Percentiles rank a stretch among this genome's conserved stretches.
phyloP scores from a whole-genome alignment of 768 basidiomycete genomes.

The Termitomyces titanicus region DNA sequence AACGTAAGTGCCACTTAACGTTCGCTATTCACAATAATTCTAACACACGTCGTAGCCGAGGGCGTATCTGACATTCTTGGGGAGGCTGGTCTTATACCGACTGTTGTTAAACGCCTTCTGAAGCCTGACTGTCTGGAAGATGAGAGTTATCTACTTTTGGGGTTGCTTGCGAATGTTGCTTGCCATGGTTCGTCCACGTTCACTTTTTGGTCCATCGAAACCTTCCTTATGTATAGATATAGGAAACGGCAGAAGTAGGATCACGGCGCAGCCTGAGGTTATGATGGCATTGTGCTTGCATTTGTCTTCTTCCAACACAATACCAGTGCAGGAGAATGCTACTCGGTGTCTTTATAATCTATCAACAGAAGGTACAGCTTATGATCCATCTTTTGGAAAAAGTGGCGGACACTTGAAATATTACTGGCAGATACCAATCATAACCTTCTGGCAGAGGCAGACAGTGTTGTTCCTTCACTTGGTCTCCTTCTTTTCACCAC shows the following conservation, averaged over 20 bases:
- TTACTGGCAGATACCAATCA: slow-evolving; percentile 7
- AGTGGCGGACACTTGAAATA: background rate
- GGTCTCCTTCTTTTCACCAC: slow-evolving; percentile 6
- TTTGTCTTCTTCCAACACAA: background rate
- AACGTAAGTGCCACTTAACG: background rate
- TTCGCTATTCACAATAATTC: background rate
- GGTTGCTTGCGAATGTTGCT: slow-evolving; percentile 16
- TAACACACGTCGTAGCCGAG: slow-evolving; percentile 1
- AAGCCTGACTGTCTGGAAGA: slow-evolving; percentile 5
- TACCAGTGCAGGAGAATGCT: slow-evolving; percentile 10
- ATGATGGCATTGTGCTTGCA: slow-evolving; percentile 5
- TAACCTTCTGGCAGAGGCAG: slow-evolving; percentile 1
- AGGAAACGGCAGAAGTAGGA: slow-evolving; percentile 8
- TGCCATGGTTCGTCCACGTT: slow-evolving; percentile 11
- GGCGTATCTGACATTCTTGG: slow-evolving; percentile 13
- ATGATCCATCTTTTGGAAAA: background rate
- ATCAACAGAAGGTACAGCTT: slow-evolving; percentile 10
- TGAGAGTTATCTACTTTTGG: slow-evolving; percentile 12
- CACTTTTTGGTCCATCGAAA: background rate
- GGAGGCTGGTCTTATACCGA: slow-evolving; percentile 7
- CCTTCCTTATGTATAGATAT: background rate
- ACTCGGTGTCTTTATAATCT: slow-evolving; percentile 16
- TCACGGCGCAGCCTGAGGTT: slow-evolving; percentile 1
- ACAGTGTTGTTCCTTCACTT: slow-evolving; percentile 4
- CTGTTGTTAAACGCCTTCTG: slow-evolving; percentile 2